Percentiles rank a stretch among this genome's conserved stretches.
These are phyloP conservation scores for Pseudonitzschia delicatissima DNA, from an alignment of 108 stramenopile genomes.

Conservation along the genomic window DNA sequence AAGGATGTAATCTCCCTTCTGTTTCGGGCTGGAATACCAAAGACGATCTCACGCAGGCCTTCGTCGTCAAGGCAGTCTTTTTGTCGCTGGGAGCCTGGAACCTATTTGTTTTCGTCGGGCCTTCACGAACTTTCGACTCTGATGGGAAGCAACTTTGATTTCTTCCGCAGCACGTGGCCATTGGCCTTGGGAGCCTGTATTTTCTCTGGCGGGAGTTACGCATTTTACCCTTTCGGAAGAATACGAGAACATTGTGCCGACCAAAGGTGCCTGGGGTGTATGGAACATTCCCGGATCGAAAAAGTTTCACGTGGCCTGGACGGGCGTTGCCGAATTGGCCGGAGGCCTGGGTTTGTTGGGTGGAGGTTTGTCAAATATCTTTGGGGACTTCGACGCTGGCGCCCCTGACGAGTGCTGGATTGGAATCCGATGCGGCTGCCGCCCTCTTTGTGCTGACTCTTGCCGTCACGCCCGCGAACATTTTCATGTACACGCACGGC, in stretches of 20 bases:
- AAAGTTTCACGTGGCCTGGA: constrained; percentile 85
- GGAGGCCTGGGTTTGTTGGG: constrained; percentile 64
- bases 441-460: constrained; percentile 58
- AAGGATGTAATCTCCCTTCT: constrained; percentile 12
- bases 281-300: constrained; percentile 79
- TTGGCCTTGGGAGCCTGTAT: constrained; percentile 70
- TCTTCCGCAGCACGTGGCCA: constrained; percentile 57
- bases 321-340: constrained; percentile 73
- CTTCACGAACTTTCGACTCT: background rate
- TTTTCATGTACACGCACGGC: constrained; percentile 91
- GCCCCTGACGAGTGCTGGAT: constrained; percentile 9
- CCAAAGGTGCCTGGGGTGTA: constrained; percentile 77
- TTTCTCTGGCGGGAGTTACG: constrained; percentile 66
- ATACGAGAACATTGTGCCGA: constrained; percentile 75
- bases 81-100: background rate
- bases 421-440: constrained; percentile 9
- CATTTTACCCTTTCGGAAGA: constrained; percentile 78
- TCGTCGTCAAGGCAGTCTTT: background rate
- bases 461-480: constrained; percentile 87
- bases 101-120: background rate
- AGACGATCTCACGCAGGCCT: constrained; percentile 9
- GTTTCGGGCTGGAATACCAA: constrained; percentile 5
- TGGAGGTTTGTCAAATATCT: constrained; percentile 30
- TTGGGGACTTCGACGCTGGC: constrained; percentile 2
- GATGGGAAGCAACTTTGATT: background rate